Base-by-base conservation (phyloP, 1,284 basidiomycete genomes). In the Leucoagaricus sp. region DNA sequence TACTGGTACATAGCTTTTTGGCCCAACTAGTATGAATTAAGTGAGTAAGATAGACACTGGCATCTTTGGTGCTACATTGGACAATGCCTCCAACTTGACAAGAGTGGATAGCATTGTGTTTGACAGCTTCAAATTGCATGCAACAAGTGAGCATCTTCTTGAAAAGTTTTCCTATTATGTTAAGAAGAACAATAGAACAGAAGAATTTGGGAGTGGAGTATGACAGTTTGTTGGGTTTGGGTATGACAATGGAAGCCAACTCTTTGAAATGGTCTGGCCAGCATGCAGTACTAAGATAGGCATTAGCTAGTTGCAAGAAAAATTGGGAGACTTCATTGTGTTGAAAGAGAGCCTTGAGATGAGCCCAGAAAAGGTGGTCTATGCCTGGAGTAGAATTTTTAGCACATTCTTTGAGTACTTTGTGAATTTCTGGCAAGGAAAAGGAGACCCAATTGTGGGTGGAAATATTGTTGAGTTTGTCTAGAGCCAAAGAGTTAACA, bases 61-160 rank as follows among this genome's bases (percentile, higher is more conserved):
- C 61, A 49, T 61, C 58, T 25, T 59, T 44, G 17, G 60, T 63
- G 25, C 58, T 59, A 21, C 40, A 48, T 33, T 63, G 57, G 7
- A 36, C 15, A 17, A 55, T 46, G 25, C 57, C 33, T 4, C 59
- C 55, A 15, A 50, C 29, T 29, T 57, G 55, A 38, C 51, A 41
- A 2, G 50, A 23, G 36, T 57, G 34, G 28, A 58, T 25, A 7
- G 55, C 19, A 3, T 38, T 25, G n/a, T 7, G 26, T 6, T 45
- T 45, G 23, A 52, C 45, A 15, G 46, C 55, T 2, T 57, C 46
- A 48, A 54, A 58, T 40, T 60, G 50, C 28, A 60, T 26, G 4
- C 45, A 25, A n/a, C 44, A 53, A 2, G 55, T 23, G n/a, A 57
- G 28, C 28, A 60, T 54, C 42, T 60, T 60, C 46, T 60, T 45